Evolutionary conservation across 164 flowering plant genomes (phyloP), one percentile per base, ranked within the genome.

Genomic region (Chloranthus sessilifolius): DNA sequence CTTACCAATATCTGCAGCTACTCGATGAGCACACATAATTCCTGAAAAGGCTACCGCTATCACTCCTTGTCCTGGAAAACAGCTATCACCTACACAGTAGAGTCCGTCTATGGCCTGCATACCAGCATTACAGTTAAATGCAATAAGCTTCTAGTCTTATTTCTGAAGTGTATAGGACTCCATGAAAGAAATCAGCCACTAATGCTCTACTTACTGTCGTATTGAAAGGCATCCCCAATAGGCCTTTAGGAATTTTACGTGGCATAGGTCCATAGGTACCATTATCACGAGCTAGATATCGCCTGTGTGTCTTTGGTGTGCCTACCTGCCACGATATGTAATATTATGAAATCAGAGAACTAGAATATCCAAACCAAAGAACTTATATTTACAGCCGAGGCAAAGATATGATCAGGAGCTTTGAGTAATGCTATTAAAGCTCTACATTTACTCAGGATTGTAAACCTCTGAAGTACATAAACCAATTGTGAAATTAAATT

Each of bases 181-280:
- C 8, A 9, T 5, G 15, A 17, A 39, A 43, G 2, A 7, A 47
- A 45, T 34, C 23, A 6, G n/a, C 42, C 47, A 36, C 49, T 25
- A 17, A 39, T 12, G n/a, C 43, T 38, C 12, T 41, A 62, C 84
- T 63, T 68, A 92, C 98, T 17, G 96, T 92, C 25, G 98, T 88
- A 65, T 88, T 92, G 60, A 92, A 92, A 38, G 95, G 98, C 98
- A 92, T 92, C 62, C 88, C 98, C 47, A 92, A 51, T 37, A 88
- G 67, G 21, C 96, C 98, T 69, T 85, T 92, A 0, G 98, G 96
- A 42, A 53, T 67, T 20, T 45, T 16, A 3, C 82, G 86, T 43
- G 96, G 98, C 88, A 92, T 88, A 45, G 98, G 96, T 59, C 98
- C 96, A 67, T 92, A 92, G 16, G 98, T 92, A 48, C 98, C 98